Percentiles rank a stretch among this genome's conserved stretches.
These are phyloP conservation scores for Suillus discolor DNA, from an alignment of 768 basidiomycete genomes.

Conservation along the genomic window DNA sequence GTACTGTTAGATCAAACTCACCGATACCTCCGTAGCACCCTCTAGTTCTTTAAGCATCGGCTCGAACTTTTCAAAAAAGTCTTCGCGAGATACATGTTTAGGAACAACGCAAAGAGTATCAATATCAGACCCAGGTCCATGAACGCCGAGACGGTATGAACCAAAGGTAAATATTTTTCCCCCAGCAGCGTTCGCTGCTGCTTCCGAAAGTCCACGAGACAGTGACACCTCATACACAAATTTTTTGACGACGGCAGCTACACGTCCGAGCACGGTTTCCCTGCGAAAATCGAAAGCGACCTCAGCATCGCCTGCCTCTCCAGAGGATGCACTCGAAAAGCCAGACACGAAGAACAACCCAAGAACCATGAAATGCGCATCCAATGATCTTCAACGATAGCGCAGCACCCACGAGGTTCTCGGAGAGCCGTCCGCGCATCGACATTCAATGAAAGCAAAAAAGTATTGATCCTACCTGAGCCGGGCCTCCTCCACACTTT, in stretches of 20 bases:
- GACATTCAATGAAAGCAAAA: not conserved
- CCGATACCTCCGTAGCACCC: slow-evolving; percentile 86
- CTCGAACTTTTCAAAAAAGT: slow-evolving; percentile 93
- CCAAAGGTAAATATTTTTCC: slow-evolving; percentile 99
- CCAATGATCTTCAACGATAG: slow-evolving; percentile 1
- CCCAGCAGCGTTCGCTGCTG: slow-evolving; percentile 86
- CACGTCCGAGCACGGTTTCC: slow-evolving; percentile 89
- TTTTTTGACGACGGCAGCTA: slow-evolving; percentile 87
- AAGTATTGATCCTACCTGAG: slow-evolving; percentile 61
- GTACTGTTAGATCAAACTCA: slow-evolving; percentile 43
- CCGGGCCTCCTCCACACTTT: slow-evolving; percentile 84
- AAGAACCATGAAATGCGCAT: not conserved
- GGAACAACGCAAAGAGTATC: slow-evolving; percentile 99
- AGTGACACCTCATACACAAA: slow-evolving; percentile 88
- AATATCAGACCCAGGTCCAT: slow-evolving; percentile 94
- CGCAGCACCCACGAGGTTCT: slow-evolving; percentile 2
- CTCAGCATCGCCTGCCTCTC: slow-evolving; percentile 21
- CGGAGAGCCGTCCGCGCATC: slow-evolving; percentile 1
- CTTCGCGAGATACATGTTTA: slow-evolving; percentile 92
- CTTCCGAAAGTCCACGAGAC: slow-evolving; percentile 80
- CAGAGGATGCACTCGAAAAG: not conserved
- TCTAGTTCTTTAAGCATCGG: slow-evolving; percentile 83
- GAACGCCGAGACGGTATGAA: slow-evolving; percentile 96
- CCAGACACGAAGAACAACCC: not conserved
- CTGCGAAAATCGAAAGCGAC: slow-evolving; percentile 45